Evolutionary conservation across 257 asterid genomes (phyloP).

Genomic region (Solanum medicagineum): DNA sequence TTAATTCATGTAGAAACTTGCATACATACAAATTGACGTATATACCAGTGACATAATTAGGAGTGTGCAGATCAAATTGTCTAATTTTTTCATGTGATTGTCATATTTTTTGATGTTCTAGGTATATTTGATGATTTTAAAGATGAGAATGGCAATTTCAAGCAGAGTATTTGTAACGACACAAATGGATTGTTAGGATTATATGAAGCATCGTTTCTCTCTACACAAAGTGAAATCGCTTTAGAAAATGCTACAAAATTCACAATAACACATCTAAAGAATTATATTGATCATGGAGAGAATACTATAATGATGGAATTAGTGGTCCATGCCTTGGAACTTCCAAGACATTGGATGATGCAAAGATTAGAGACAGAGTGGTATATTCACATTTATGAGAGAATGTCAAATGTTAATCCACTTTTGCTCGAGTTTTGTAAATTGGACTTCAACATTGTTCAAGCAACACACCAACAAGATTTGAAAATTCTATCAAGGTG

Average conservation of each 20-base stretch:
- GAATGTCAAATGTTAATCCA: too few relatives aligned
- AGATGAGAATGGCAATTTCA: background rate
- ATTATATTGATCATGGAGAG: background rate
- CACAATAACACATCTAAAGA: background rate
- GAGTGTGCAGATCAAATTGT: too few relatives aligned
- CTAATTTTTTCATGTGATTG: too few relatives aligned
- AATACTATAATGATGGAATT: background rate
- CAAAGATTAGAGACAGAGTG: too few relatives aligned
- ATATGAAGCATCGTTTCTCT: conserved; percentile 37
- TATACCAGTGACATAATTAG: too few relatives aligned
- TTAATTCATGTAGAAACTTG: background rate
- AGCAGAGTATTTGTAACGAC: conserved; percentile 8
- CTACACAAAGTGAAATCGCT: background rate
- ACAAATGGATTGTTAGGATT: conserved; percentile 17
- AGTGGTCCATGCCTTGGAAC: conserved; percentile 18
- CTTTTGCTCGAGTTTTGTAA: too few relatives aligned
- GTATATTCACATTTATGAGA: too few relatives aligned
- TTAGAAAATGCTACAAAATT: background rate
- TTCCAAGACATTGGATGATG: conserved; percentile 4
- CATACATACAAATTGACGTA: too few relatives aligned
- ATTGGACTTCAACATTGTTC: too few relatives aligned
- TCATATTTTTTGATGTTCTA: background rate
- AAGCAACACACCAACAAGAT: too few relatives aligned
- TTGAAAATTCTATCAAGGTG: too few relatives aligned
- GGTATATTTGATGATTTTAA: conserved; percentile 22